Conservation (phyloP, 106 monocot genomes). For the Phalaenopsis aphrodite region DNA sequence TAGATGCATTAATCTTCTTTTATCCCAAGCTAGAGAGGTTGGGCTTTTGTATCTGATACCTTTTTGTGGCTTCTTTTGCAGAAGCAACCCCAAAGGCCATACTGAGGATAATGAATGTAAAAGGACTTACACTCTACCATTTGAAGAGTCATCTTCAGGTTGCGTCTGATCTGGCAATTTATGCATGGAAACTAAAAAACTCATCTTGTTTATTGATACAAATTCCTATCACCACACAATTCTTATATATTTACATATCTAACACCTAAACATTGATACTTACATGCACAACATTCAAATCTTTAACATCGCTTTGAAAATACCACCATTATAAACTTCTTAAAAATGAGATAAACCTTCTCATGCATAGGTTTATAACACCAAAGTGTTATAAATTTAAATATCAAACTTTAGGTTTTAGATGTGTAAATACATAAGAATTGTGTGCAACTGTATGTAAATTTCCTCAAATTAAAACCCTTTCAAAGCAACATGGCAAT, state of each 20-base stretch:
- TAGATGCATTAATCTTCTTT: neutral
- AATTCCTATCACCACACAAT: neutral
- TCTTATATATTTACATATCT: too few species aligned
- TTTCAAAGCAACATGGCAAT: neutral
- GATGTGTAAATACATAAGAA: too few species aligned
- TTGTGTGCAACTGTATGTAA: too few species aligned
- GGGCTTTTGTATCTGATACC: neutral
- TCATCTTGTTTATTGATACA: neutral
- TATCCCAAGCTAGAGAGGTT: neutral
- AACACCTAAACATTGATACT: too few species aligned
- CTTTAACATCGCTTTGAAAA: too few species aligned
- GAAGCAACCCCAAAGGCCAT: constrained; percentile 9
- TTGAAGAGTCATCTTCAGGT: constrained; percentile 15
- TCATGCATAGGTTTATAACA: too few species aligned
- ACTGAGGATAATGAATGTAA: constrained; percentile 14
- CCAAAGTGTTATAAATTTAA: too few species aligned
- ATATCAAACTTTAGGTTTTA: too few species aligned
- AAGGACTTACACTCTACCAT: constrained; percentile 12
- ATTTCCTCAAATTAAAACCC: too few species aligned
- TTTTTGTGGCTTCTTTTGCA: constrained; percentile 2
- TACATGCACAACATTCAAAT: too few species aligned
- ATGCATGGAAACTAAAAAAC: neutral
- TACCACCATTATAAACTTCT: too few species aligned
- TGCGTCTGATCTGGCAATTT: neutral
- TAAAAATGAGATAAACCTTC: too few species aligned